phyloP scores from a whole-genome alignment of 306 rosid genomes.

The Vigna unguiculata region DNA sequence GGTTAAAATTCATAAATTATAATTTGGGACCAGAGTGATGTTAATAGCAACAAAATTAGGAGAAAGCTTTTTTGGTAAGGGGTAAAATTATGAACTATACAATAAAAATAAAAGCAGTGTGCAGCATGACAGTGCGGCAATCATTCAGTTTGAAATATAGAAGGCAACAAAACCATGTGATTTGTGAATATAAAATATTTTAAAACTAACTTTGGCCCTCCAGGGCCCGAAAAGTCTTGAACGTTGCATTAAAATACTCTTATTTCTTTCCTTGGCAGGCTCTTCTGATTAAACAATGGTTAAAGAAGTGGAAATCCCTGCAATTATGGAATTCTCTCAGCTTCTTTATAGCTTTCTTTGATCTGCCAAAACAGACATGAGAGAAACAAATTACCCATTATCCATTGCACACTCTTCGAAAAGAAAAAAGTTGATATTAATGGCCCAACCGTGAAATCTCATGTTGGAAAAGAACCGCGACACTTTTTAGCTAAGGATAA shows the following conservation, averaged over 20 bases:
- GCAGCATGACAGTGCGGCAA: conserved; percentile 25
- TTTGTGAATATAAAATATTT: neutral
- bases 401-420: conserved; percentile 27
- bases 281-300: neutral
- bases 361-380: conserved; percentile 11
- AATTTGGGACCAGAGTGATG: too few species aligned
- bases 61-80: neutral
- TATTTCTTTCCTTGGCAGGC: conserved; percentile 24
- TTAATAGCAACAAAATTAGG: conserved; percentile 2
- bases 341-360: conserved; percentile 11
- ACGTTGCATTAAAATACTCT: neutral
- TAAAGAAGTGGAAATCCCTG: conserved; percentile 21
- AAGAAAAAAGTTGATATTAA: conserved; percentile 18
- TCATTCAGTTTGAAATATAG: conserved; percentile 11
- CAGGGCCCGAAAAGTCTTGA: conserved; percentile 25
- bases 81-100: conserved; percentile 1
- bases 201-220: conserved; percentile 27
- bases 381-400: neutral
- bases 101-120: neutral
- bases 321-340: conserved; percentile 32
- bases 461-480: conserved; percentile 2
- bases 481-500: conserved; percentile 2
- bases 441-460: conserved; percentile 33
- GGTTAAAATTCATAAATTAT: too few species aligned
- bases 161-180: conserved; percentile 43